Evolutionary conservation across 2,329 filamentous ascomycete genomes (phyloP).

Genomic region (Hymenoscyphus repandus): DNA sequence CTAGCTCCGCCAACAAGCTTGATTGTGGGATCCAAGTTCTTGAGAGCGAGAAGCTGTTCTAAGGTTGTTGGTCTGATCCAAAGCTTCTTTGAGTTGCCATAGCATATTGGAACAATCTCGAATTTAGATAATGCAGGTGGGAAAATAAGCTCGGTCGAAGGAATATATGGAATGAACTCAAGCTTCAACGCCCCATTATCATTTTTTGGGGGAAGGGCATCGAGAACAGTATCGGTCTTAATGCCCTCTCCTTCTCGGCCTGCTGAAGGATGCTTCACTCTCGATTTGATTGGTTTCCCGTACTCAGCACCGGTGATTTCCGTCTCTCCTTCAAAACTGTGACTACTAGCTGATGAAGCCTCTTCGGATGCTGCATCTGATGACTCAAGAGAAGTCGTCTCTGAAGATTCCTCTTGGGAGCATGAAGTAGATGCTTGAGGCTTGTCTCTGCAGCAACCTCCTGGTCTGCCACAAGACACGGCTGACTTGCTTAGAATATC

Average conservation of each 20-base stretch:
- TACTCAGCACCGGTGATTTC: slow-evolving; percentile 13
- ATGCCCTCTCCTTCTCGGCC: slow-evolving; percentile 10
- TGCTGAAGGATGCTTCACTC: slow-evolving; percentile 3
- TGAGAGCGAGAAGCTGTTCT: slow-evolving; percentile 83
- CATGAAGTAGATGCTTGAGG: slow-evolving; percentile 63
- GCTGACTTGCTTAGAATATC: slow-evolving; percentile 6
- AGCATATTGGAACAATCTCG: slow-evolving; percentile 71
- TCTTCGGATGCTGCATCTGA: slow-evolving; percentile 9
- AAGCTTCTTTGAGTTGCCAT: slow-evolving; percentile 86
- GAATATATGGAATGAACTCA: slow-evolving; percentile 78
- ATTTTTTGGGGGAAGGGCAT: slow-evolving; percentile 11
- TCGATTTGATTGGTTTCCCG: slow-evolving; percentile 22
- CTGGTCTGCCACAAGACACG: slow-evolving; percentile 28
- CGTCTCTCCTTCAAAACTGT: slow-evolving; percentile 9
- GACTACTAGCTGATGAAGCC: slow-evolving; percentile 13
- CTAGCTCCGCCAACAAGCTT: slow-evolving; percentile 94
- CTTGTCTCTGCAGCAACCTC: slow-evolving; percentile 65
- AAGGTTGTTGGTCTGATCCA: slow-evolving; percentile 87
- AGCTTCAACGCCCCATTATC: slow-evolving; percentile 12
- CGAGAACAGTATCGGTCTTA: slow-evolving; percentile 12
- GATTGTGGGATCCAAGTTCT: slow-evolving; percentile 71
- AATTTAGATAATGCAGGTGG: slow-evolving; percentile 78
- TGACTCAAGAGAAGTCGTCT: slow-evolving; percentile 3
- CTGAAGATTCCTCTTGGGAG: slow-evolving; percentile 45
- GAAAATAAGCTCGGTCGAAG: slow-evolving; percentile 90